These are phyloP conservation scores for Mycosphaerella sp. DNA, from an alignment of 2,329 filamentous ascomycete genomes.

Conservation along the genomic window DNA sequence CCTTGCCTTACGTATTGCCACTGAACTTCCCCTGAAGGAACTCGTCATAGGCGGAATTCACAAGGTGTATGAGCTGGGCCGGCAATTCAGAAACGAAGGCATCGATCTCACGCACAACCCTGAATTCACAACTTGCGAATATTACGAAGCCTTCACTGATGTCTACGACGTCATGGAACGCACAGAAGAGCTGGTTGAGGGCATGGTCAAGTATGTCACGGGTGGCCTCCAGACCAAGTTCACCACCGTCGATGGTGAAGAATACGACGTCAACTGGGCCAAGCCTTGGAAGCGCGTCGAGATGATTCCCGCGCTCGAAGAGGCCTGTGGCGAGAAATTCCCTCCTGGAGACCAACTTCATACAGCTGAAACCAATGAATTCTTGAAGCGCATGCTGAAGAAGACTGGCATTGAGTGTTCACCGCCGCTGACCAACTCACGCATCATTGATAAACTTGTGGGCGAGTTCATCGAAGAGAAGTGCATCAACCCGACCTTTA, in stretches of 20 bases:
- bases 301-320: conserved; percentile 92
- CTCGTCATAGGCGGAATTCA: conserved; percentile 88
- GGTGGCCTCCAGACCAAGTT: conserved; percentile 57
- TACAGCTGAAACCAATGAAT: conserved; percentile 80
- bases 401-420: conserved; percentile 88
- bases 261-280: conserved; percentile 92
- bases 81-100: conserved; percentile 91
- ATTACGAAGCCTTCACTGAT: conserved; percentile 83
- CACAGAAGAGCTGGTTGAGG: conserved; percentile 88
- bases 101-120: conserved; percentile 94
- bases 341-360: conserved; percentile 83
- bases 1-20: conserved; percentile 89
- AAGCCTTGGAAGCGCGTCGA: conserved; percentile 87
- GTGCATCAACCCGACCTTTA: conserved; percentile 89
- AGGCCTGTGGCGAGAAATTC: conserved; percentile 88
- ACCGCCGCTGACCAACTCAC: conserved; percentile 83
- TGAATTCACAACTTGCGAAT: conserved; percentile 96
- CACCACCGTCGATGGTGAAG: conserved; percentile 78
- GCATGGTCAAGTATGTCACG: conserved; percentile 81
- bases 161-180: conserved; percentile 84
- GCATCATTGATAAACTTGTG: conserved; percentile 88
- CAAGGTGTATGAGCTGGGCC: conserved; percentile 90
- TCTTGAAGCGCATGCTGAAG: conserved; percentile 75
- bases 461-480: conserved; percentile 94
- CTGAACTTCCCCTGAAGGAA: conserved; percentile 96